Conservation (phyloP, 176 grass and related monocot genomes). For the barley (Hordeum vulgare) region MorexV3_pseudomolecules_assembly NC_058518.1:304611309-304611808, state of each 20-base stretch:
- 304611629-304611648: slow-evolving; percentile 88
- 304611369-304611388: slow-evolving; percentile 56
- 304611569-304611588: slow-evolving; percentile 79
- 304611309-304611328: slow-evolving; percentile 15
- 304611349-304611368: slow-evolving; percentile 31
- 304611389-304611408: slow-evolving; percentile 43
- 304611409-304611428: slow-evolving; percentile 59
- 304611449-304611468: slow-evolving; percentile 82
- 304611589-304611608: slow-evolving; percentile 66
- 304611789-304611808: neutral
- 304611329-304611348: slow-evolving; percentile 28
- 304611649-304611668: slow-evolving; percentile 54
- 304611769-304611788: neutral
- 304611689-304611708: neutral
- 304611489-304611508: slow-evolving; percentile 37
- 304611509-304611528: slow-evolving; percentile 84
- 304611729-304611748: neutral
- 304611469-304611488: slow-evolving; percentile 40
- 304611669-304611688: slow-evolving; percentile 88
- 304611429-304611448: slow-evolving; percentile 77
- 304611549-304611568: slow-evolving; percentile 69
- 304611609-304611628: slow-evolving; percentile 75
- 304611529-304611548: slow-evolving; percentile 53
- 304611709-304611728: neutral
- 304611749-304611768: neutral